Percentiles rank a stretch among this genome's conserved stretches.
These are phyloP conservation scores for Alternaria sp. DNA, from an alignment of 2,329 filamentous ascomycete genomes.

Conservation along the genomic window DNA sequence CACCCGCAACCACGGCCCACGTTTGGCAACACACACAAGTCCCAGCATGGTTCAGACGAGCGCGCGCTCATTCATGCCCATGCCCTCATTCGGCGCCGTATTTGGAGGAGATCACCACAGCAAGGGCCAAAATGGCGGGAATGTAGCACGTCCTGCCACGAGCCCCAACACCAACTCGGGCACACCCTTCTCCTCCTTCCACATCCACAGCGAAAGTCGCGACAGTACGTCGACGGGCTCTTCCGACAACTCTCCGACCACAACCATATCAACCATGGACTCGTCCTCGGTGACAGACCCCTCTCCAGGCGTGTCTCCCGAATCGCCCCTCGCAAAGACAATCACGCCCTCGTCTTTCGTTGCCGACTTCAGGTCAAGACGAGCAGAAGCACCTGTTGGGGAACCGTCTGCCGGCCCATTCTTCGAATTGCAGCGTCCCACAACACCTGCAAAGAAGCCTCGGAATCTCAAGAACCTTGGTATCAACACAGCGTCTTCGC, in stretches of 20 bases:
- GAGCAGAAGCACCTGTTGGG: slow-evolving; percentile 48
- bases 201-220: slow-evolving; percentile 70
- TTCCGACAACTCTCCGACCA: slow-evolving; percentile 92
- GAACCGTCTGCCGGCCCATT: slow-evolving; percentile 58
- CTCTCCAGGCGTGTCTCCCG: slow-evolving; percentile 86
- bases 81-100: slow-evolving; percentile 78
- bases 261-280: slow-evolving; percentile 89
- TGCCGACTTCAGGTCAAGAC: slow-evolving; percentile 56
- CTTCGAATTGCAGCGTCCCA: slow-evolving; percentile 57
- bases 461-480: slow-evolving; percentile 85
- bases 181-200: slow-evolving; percentile 54
- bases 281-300: slow-evolving; percentile 88
- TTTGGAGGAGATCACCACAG: slow-evolving; percentile 66
- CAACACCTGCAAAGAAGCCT: slow-evolving; percentile 68
- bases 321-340: slow-evolving; percentile 79
- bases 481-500: slow-evolving; percentile 68
- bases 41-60: slow-evolving; percentile 49
- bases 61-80: slow-evolving; percentile 52
- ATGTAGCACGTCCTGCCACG: slow-evolving; percentile 42
- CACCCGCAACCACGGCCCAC: slow-evolving; percentile 23
- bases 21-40: slow-evolving; percentile 22
- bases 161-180: slow-evolving; percentile 42
- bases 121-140: slow-evolving; percentile 53
- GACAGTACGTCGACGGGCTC: slow-evolving; percentile 86
- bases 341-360: slow-evolving; percentile 73